phyloP scores from a whole-genome alignment of 441 rosid genomes.

The Erodium chrysanthum region DNA sequence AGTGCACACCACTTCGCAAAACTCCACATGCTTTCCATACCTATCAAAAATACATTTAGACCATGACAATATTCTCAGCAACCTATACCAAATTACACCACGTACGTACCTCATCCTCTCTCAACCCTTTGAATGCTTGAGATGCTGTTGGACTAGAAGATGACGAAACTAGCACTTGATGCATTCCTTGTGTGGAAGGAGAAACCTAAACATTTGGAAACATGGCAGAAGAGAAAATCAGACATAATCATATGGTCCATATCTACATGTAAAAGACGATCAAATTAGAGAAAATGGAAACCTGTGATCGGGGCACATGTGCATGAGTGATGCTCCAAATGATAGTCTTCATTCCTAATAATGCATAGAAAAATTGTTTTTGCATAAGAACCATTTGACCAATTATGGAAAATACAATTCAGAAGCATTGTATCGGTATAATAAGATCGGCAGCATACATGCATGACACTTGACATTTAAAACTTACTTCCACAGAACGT shows the following conservation, averaged over 20 bases:
- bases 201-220: slow-evolving; percentile 35
- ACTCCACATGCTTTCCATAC: slow-evolving; percentile 95
- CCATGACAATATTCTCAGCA: slow-evolving; percentile 20
- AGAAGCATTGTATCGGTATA: background rate
- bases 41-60: slow-evolving; percentile 39
- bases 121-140: slow-evolving; percentile 83
- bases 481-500: background rate
- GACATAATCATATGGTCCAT: background rate
- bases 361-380: slow-evolving; percentile 20
- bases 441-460: slow-evolving; percentile 8
- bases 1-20: slow-evolving; percentile 84
- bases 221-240: slow-evolving; percentile 15
- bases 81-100: slow-evolving; percentile 17
- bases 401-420: slow-evolving; percentile 1
- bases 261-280: slow-evolving; percentile 14
- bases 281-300: slow-evolving; percentile 19
- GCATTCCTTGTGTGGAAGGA: slow-evolving; percentile 47
- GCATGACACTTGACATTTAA: background rate
- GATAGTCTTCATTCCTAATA: slow-evolving; percentile 94
- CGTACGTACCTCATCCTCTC: slow-evolving; percentile 87
- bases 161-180: slow-evolving; percentile 47
- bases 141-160: slow-evolving; percentile 44
- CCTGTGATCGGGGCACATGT: slow-evolving; percentile 87
- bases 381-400: slow-evolving; percentile 2
- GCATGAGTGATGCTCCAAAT: slow-evolving; percentile 97